phyloP scores from a whole-genome alignment of 352 stramenopile species.

The Thalassiosira hispida region DNA sequence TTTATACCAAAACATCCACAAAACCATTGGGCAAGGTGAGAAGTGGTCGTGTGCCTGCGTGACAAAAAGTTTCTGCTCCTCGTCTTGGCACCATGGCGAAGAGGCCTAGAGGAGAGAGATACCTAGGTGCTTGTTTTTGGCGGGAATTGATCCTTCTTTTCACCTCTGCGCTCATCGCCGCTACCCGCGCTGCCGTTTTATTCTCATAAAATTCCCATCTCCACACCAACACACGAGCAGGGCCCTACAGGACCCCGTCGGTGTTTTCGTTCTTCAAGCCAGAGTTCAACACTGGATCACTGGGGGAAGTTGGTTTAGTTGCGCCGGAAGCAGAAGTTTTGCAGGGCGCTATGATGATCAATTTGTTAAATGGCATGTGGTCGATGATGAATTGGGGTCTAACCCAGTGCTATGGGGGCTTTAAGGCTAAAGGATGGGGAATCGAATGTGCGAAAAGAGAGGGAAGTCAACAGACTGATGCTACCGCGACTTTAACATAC shows the following conservation, averaged over 20 bases:
- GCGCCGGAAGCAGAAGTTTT: constrained; percentile 17
- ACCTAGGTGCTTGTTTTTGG: too few relatives aligned
- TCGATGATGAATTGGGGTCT: constrained; percentile 7
- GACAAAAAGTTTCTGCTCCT: too few relatives aligned
- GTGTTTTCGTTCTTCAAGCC: constrained; percentile 39
- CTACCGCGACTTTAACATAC: constrained; percentile 21
- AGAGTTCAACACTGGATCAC: constrained; percentile 5
- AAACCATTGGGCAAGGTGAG: neutral
- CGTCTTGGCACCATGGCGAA: too few relatives aligned
- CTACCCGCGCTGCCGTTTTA: too few relatives aligned
- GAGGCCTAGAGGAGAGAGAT: too few relatives aligned
- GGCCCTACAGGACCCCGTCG: constrained; percentile 2
- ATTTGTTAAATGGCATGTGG: neutral
- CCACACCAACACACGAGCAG: too few relatives aligned
- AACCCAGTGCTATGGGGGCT: constrained; percentile 16
- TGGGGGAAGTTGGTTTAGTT: neutral
- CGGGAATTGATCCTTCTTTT: too few relatives aligned
- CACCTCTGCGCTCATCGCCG: too few relatives aligned
- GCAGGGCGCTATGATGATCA: neutral
- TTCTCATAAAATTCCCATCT: too few relatives aligned
- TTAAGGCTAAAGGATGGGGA: constrained; percentile 15
- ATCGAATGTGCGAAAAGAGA: neutral
- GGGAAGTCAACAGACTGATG: neutral
- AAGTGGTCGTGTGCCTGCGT: too few relatives aligned
- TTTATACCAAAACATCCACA: constrained; percentile 17